These are phyloP conservation scores for Platanthera zijinensis DNA, from an alignment of 106 monocot genomes.

Conservation along the genomic window DNA sequence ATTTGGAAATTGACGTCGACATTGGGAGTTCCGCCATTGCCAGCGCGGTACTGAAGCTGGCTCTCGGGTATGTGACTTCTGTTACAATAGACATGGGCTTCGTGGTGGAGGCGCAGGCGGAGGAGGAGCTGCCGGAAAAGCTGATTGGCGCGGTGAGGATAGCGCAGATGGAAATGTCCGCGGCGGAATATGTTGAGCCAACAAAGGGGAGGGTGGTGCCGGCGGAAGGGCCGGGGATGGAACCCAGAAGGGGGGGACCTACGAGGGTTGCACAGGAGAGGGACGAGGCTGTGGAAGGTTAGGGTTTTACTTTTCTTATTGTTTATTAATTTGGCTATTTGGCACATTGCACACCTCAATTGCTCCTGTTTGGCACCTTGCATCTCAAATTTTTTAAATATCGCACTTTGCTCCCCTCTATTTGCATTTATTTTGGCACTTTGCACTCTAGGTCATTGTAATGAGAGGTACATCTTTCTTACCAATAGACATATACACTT, in stretches of 20 bases:
- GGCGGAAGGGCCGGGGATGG: not conserved
- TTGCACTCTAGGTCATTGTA: no score
- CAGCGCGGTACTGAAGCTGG: constrained; percentile 46
- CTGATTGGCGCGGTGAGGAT: constrained; percentile 62
- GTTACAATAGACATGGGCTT: constrained; percentile 80
- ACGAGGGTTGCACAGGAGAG: constrained; percentile 13
- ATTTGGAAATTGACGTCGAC: constrained; percentile 74
- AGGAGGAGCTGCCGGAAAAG: constrained; percentile 67
- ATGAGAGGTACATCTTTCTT: no score
- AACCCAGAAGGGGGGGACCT: not conserved
- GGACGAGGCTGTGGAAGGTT: constrained; percentile 5
- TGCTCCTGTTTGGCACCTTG: not conserved
- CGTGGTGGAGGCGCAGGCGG: constrained; percentile 54
- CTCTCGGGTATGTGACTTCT: constrained; percentile 50
- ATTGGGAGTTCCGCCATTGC: constrained; percentile 77
- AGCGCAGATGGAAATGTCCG: constrained; percentile 73
- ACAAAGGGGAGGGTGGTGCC: not conserved
- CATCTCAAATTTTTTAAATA: no score
- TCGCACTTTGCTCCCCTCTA: no score
- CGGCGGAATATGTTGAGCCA: constrained; percentile 39
- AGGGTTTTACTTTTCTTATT: not conserved
- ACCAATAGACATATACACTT: no score
- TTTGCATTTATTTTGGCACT: no score
- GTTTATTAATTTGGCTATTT: not conserved
- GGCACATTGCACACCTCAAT: not conserved